A percentile compares a stretch with the other conserved stretches of the same genome.
Evolutionary conservation across 371 early-diverging fungal genomes (phyloP).

Genomic region (Syncephalastrum monosporum): DNA sequence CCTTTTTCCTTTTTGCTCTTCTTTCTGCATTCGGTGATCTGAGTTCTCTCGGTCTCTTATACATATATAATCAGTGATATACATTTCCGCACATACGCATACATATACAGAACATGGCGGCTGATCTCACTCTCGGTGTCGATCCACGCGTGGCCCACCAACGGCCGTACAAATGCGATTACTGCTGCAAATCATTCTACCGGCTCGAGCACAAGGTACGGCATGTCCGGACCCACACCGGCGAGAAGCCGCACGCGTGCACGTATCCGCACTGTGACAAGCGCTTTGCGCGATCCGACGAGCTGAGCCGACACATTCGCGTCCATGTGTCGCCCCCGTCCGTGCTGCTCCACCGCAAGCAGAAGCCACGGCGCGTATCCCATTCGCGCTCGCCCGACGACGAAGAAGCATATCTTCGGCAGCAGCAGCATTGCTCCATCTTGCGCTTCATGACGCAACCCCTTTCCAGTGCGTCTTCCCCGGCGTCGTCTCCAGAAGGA

Average conservation of each 20-base stretch:
- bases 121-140: conserved; percentile 1
- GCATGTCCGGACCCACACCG: conserved; percentile 88
- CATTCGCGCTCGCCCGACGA: conserved; percentile 22
- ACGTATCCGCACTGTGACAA: conserved; percentile 71
- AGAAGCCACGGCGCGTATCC: conserved; percentile 11
- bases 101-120: neutral
- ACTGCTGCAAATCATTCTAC: conserved; percentile 72
- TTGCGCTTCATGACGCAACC: conserved; percentile 37
- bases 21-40: neutral
- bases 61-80: too few relatives aligned
- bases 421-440: conserved; percentile 45
- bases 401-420: conserved; percentile 38
- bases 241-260: conserved; percentile 84
- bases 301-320: conserved; percentile 76
- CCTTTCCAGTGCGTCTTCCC: conserved; percentile 3
- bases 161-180: conserved; percentile 72
- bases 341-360: conserved; percentile 22
- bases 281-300: conserved; percentile 85
- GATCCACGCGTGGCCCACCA: conserved; percentile 41
- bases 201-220: conserved; percentile 80
- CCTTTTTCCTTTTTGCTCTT: neutral
- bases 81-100: too few relatives aligned
- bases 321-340: conserved; percentile 51
- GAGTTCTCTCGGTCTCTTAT: too few relatives aligned
- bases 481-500: conserved; percentile 1